Evolutionary conservation across 2,329 filamentous ascomycete species (phyloP).

Genomic region (Cryphonectria parasitica): DNA sequence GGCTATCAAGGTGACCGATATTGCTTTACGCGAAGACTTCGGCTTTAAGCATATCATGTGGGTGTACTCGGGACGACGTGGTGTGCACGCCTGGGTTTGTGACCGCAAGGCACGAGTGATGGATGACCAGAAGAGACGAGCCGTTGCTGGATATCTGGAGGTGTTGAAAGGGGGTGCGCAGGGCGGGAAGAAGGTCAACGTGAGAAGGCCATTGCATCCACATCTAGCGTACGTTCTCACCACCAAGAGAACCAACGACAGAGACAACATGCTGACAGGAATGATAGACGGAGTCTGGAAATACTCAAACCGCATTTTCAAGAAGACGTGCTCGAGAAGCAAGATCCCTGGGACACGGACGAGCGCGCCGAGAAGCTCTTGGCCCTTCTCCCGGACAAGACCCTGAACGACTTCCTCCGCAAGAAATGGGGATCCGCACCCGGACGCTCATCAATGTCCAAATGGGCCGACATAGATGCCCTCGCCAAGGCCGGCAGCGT

Average conservation of each 20-base stretch:
- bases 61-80: slow-evolving; percentile 97
- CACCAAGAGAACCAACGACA: not conserved
- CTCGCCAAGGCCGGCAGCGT: slow-evolving; percentile 75
- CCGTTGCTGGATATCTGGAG: slow-evolving; percentile 88
- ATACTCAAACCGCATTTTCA: slow-evolving; percentile 85
- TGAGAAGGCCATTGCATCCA: slow-evolving; percentile 84
- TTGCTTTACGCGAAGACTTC: slow-evolving; percentile 88
- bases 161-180: slow-evolving; percentile 85
- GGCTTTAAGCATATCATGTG: slow-evolving; percentile 96
- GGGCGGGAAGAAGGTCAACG: slow-evolving; percentile 83
- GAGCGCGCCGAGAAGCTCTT: slow-evolving; percentile 79
- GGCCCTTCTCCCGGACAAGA: slow-evolving; percentile 79
- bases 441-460: slow-evolving; percentile 73
- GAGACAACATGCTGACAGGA: slow-evolving; percentile 29
- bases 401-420: slow-evolving; percentile 75
- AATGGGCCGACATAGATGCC: slow-evolving; percentile 93
- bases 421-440: slow-evolving; percentile 91
- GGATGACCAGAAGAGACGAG: slow-evolving; percentile 82
- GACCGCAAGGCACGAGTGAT: slow-evolving; percentile 83
- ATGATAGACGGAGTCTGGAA: slow-evolving; percentile 74
- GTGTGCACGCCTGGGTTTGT: slow-evolving; percentile 97
- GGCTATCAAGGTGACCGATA: slow-evolving; percentile 92
- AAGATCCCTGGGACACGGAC: slow-evolving; percentile 79
- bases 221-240: slow-evolving; percentile 68
- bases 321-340: slow-evolving; percentile 76